Base-by-base conservation (phyloP, 306 rosid species). In the Malus fusca region DNA sequence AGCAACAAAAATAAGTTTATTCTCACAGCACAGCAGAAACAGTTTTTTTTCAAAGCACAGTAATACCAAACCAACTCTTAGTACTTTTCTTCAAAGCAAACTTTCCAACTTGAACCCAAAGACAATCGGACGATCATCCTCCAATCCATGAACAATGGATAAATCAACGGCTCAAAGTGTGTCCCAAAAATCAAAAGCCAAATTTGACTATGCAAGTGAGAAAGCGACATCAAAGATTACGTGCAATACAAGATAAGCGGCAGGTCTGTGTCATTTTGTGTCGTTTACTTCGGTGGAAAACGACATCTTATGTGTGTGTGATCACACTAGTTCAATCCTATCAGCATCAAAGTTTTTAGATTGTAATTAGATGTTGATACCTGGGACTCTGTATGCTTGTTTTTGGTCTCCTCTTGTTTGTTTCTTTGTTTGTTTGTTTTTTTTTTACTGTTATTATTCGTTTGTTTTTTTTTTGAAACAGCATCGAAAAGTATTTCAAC, bases 261-360 rank as follows among this genome's bases (percentile, higher is more conserved):
- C 44, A n/a, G 72, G 66, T 68, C 62, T 3, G 25, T 11, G 12
- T 44, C 72, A 75, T 13, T 82, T 58, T 56, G 31, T 51, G 80
- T 77, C 79, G 68, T 77, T 77, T 77, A 73, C 79, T 33, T 72
- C 13, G 44, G 68, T 52, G 25, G 72, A 68, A 77, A 68, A 74
- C 22, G 69, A 73, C 82, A 11, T 69, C 55, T 23, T 51, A 3
- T 66, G 58, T 77, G 46, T 44, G 4, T 56, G 68, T 56, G 44
- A 59, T 53, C 69, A 31, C 56, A 26, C 43, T 64, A 13, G 22
- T 66, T 66, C 18, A 44, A 9, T 63, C 37, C 40, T 40, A 8
- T 73, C 82, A 37, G 37, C 18, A 22, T 80, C 84, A 40, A 18
- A 51, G 11, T 23, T 62, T 26, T 46, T 33, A 35, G 69, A 77